Base-by-base conservation (phyloP, 495 filamentous ascomycete genomes). In the Sporormia fimetaria region DNA sequence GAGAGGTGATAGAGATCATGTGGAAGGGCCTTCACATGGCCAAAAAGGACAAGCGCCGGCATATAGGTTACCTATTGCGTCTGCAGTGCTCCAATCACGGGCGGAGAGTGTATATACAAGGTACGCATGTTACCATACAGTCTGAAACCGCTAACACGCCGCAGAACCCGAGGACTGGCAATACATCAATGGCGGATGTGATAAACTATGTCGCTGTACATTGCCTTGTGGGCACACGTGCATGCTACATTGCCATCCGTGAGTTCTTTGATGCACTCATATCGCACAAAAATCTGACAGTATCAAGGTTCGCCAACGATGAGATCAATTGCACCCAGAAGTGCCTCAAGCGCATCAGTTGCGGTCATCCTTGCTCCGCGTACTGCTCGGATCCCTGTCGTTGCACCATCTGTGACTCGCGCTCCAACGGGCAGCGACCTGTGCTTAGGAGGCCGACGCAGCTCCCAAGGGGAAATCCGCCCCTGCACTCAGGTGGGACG, bases 131-230 rank as follows among this genome's bases (percentile, higher is more conserved):
- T 17, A 25, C 7, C 4, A 12, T 14, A 24, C 21, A 8, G 16
- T 17, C n/a, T 28, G 16, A 14, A 20, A 61, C 59, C 52, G 53
- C 67, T 28, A 55, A 40, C 21, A 14, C 15, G 5, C 12, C 31
- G 8, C 26, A 45, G 63, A 69, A n/a, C 57, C 69, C n/a, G 59
- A 60, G 22, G 67, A 75, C 31, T 74, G 58, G 55, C 40, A 56
- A 6, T 52, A 65, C 60, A 54, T 65, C n/a, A 62, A 63, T 27
- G 80, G 78, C 10, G 80, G 80, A 0, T 85, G 80, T 53, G 47
- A 68, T 33, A 16, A 49, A 37, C 54, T 33, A 4, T 85, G 80
- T 46, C 41, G 47, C 2, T 64, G 66, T 22, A 44, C 8, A 11
- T 47, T 71, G 9, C 49, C 48, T 0, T 76, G 72, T 51, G 63